phyloP scores from a whole-genome alignment of 306 rosid species.

The Erythrophleum fordii region DNA sequence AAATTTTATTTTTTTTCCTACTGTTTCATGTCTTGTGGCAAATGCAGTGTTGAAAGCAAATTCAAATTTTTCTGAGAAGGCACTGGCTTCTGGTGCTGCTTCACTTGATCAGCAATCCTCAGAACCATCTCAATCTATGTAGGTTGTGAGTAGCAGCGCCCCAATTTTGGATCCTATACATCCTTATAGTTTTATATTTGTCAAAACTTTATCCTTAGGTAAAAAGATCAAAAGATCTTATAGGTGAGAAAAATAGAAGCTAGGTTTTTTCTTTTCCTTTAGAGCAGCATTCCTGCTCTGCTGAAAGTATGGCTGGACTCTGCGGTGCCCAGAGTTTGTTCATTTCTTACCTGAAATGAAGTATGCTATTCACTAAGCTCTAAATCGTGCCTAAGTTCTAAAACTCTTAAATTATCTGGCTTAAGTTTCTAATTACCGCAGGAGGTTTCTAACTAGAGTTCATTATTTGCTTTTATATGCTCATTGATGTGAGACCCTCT shows the following conservation, averaged over 20 bases:
- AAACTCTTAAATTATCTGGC: not conserved
- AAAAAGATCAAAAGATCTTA: not conserved
- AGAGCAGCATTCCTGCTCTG: slow-evolving; percentile 10
- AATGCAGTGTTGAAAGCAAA: slow-evolving; percentile 79
- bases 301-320: slow-evolving; percentile 5
- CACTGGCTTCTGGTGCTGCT: slow-evolving; percentile 66
- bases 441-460: not conserved
- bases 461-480: not conserved
- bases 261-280: not conserved
- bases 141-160: slow-evolving; percentile 47
- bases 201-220: slow-evolving; percentile 8
- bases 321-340: not conserved
- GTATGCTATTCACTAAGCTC: slow-evolving; percentile 27
- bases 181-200: slow-evolving; percentile 25
- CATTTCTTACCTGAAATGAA: slow-evolving; percentile 22
- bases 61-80: slow-evolving; percentile 72
- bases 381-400: slow-evolving; percentile 6
- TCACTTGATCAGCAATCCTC: slow-evolving; percentile 69
- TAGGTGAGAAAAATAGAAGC: not conserved
- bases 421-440: slow-evolving; percentile 9
- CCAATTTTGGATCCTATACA: slow-evolving; percentile 9
- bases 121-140: slow-evolving; percentile 83
- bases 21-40: slow-evolving; percentile 34
- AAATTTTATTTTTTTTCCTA: not conserved
- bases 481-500: too few species aligned